Conservation (phyloP, 108 stramenopile genomes). For the Aurantiochytrium sp. region DNA sequence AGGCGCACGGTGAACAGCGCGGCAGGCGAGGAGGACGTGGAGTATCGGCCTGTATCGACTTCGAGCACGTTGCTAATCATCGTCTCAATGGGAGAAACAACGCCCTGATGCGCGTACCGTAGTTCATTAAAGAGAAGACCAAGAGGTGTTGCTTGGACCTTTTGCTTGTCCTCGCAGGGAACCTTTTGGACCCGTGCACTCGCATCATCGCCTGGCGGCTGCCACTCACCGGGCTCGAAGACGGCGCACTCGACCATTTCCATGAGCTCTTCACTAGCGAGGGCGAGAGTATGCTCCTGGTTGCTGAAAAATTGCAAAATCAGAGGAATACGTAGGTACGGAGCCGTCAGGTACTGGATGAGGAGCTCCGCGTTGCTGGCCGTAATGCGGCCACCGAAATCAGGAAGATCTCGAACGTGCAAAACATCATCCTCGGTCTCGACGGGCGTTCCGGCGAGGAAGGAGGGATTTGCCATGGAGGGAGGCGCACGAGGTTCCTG, state of each 20-base stretch:
- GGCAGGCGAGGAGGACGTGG: slow-evolving; percentile 11
- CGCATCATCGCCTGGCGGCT: background rate
- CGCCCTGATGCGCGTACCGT: slow-evolving; percentile 32
- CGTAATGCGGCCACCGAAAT: slow-evolving; percentile 46
- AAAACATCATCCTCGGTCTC: slow-evolving; percentile 57
- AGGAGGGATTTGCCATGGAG: slow-evolving; percentile 47
- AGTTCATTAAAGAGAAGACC: slow-evolving; percentile 60
- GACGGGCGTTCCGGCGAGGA: slow-evolving; percentile 38
- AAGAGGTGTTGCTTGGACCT: slow-evolving; percentile 41
- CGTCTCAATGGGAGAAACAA: background rate
- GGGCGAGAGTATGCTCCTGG: slow-evolving; percentile 39
- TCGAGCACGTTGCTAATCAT: slow-evolving; percentile 48
- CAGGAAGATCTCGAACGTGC: slow-evolving; percentile 41
- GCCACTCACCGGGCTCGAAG: slow-evolving; percentile 55
- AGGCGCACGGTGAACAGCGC: background rate
- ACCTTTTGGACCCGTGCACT: slow-evolving; percentile 21
- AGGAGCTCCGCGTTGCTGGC: slow-evolving; percentile 53
- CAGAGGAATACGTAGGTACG: slow-evolving; percentile 52
- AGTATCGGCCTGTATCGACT: slow-evolving; percentile 52
- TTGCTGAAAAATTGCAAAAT: slow-evolving; percentile 46
- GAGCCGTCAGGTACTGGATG: slow-evolving; percentile 55
- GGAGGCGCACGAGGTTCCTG: slow-evolving; percentile 45
- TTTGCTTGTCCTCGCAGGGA: slow-evolving; percentile 10
- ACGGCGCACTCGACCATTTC: slow-evolving; percentile 49
- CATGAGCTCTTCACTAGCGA: slow-evolving; percentile 35